Percentiles rank a stretch among this genome's conserved stretches.
Evolutionary conservation across 345 rosid species (phyloP).

Genomic region (Gossypium anomalum): DNA sequence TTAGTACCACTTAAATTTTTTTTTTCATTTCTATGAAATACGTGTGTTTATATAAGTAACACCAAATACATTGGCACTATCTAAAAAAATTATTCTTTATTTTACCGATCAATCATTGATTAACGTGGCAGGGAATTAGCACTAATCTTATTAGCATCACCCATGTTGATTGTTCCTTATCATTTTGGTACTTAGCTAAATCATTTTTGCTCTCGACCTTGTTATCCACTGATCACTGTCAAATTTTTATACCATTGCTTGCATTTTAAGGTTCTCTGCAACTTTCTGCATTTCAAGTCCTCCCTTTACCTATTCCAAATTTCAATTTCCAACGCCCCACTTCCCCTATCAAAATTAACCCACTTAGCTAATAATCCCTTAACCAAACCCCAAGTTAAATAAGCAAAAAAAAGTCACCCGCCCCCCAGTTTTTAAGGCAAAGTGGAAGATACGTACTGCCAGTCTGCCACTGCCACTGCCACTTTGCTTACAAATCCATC

Average conservation of each 20-base stretch:
- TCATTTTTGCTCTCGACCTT: too few species aligned
- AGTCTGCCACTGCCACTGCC: neutral
- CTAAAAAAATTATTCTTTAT: too few species aligned
- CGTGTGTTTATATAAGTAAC: rapidly evolving
- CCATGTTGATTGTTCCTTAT: too few species aligned
- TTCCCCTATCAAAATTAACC: neutral
- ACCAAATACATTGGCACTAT: rapidly evolving
- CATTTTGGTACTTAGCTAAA: too few species aligned
- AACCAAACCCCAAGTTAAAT: neutral
- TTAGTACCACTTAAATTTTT: too few species aligned
- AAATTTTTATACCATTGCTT: conserved; percentile 22
- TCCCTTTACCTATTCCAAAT: neutral
- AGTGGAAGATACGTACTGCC: neutral
- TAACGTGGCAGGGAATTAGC: too few species aligned
- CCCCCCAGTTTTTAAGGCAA: conserved; percentile 25
- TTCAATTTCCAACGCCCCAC: conserved; percentile 17
- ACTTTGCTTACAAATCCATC: neutral
- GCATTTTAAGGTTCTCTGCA: conserved; percentile 25
- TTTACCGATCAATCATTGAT: too few species aligned
- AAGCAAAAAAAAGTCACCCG: too few species aligned
- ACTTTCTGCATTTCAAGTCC: conserved; percentile 12
- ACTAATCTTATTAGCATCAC: too few species aligned
- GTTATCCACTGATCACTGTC: neutral
- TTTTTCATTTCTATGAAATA: too few species aligned
- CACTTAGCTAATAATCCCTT: neutral